These are phyloP conservation scores for Pseudocercospora fijiensis DNA, from an alignment of 2,329 filamentous ascomycete genomes.

Conservation along the genomic window DNA sequence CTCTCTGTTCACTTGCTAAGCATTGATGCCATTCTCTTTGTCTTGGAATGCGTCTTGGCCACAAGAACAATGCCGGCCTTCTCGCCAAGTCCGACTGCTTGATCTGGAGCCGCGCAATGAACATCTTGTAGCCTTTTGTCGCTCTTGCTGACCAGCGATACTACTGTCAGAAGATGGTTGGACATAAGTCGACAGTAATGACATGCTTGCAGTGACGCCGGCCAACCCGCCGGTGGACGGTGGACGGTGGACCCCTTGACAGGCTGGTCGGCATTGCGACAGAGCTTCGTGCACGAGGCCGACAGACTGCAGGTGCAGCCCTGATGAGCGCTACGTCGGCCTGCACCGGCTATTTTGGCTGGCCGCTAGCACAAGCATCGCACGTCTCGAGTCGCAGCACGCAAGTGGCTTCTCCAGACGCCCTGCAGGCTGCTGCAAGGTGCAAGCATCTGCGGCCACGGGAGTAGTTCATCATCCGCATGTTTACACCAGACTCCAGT, in stretches of 20 bases:
- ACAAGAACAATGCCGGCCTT: background rate
- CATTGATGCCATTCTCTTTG: background rate
- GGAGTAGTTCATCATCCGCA: background rate
- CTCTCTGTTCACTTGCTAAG: background rate
- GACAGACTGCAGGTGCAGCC: background rate
- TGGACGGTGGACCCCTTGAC: background rate
- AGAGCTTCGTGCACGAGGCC: background rate
- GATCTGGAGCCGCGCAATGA: background rate
- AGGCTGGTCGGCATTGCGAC: slow-evolving; percentile 1
- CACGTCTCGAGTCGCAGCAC: background rate
- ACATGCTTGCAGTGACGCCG: background rate
- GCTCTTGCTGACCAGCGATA: background rate
- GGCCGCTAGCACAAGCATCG: background rate
- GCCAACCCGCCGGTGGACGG: background rate
- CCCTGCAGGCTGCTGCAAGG: background rate
- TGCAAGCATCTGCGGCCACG: background rate
- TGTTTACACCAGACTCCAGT: background rate
- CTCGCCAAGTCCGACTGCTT: background rate
- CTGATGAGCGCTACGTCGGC: background rate
- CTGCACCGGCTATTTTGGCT: background rate
- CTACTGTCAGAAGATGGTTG: background rate
- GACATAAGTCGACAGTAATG: background rate
- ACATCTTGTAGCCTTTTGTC: background rate
- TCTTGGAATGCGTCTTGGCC: slow-evolving; percentile 4
- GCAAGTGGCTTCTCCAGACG: slow-evolving; percentile 2